phyloP scores from a whole-genome alignment of 2,329 filamentous ascomycete genomes.

The Helicocarpus griseus region DNA sequence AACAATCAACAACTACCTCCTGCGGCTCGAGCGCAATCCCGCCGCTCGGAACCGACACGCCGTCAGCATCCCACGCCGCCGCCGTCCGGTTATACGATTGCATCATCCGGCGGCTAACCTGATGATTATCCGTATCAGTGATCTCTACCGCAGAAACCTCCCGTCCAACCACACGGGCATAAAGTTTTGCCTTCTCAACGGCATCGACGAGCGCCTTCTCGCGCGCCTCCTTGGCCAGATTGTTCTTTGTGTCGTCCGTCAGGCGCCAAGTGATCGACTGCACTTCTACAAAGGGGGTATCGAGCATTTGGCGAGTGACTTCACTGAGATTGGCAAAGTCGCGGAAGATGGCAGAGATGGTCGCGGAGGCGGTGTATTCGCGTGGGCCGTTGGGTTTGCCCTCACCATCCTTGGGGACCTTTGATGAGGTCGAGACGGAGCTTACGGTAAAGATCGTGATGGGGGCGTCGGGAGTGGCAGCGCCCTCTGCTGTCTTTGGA shows the following conservation, averaged over 20 bases:
- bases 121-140: background rate
- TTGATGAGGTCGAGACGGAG: slow-evolving; percentile 1
- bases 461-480: slow-evolving; percentile 11
- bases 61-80: background rate
- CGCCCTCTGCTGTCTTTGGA: slow-evolving; percentile 4
- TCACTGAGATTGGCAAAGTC: slow-evolving; percentile 17
- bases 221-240: slow-evolving; percentile 14
- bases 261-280: slow-evolving; percentile 17
- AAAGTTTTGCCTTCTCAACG: slow-evolving; percentile 17
- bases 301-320: slow-evolving; percentile 12
- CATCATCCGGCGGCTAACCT: background rate
- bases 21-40: background rate
- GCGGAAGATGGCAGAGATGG: slow-evolving; percentile 16
- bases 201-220: slow-evolving; percentile 18
- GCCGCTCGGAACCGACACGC: background rate
- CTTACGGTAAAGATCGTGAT: slow-evolving; percentile 14
- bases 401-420: slow-evolving; percentile 6
- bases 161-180: slow-evolving; percentile 15
- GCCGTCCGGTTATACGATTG: background rate
- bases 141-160: slow-evolving; percentile 13
- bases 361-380: slow-evolving; percentile 13
- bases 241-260: slow-evolving; percentile 15
- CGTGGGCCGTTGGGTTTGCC: slow-evolving; percentile 7
- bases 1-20: background rate
- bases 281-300: slow-evolving; percentile 16